phyloP scores from a whole-genome alignment of 495 filamentous ascomycete species.

The Xylaria bambusicola region DNA sequence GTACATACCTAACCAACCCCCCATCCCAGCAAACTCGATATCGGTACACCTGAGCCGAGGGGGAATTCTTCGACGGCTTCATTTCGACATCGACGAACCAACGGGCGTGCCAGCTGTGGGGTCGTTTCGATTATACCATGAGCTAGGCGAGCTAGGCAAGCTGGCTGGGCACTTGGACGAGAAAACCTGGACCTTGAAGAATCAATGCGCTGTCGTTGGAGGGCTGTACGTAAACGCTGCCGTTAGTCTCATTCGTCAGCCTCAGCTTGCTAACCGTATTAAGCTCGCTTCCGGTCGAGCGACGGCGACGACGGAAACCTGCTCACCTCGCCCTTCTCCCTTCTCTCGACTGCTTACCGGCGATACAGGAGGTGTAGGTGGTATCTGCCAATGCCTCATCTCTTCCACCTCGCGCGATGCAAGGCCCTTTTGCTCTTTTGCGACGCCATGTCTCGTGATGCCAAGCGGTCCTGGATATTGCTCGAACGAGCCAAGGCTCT shows the following conservation, averaged over 20 bases:
- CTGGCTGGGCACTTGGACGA: neutral
- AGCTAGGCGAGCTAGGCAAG: neutral
- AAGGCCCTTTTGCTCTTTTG: neutral
- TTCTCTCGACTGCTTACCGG: conserved; percentile 2
- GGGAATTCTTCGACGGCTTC: neutral
- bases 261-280: conserved; percentile 13
- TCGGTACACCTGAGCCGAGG: conserved; percentile 6
- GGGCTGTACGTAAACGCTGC: neutral
- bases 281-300: neutral
- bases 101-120: neutral
- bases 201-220: conserved; percentile 5
- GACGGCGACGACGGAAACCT: neutral
- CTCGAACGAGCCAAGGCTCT: conserved; percentile 14
- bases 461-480: conserved; percentile 10
- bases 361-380: no score
- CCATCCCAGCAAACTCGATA: no score
- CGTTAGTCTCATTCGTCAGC: conserved; percentile 1
- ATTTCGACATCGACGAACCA: neutral
- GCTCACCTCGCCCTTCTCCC: no score
- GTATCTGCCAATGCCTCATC: neutral
- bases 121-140: conserved; percentile 1
- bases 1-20: no score
- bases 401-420: neutral
- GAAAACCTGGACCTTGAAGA: no score
- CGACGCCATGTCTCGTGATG: neutral